Evolutionary conservation across 179 eudicot genomes (phyloP), one percentile per base, ranked within the genome.

Genomic region (Kewa caespitosa): DNA sequence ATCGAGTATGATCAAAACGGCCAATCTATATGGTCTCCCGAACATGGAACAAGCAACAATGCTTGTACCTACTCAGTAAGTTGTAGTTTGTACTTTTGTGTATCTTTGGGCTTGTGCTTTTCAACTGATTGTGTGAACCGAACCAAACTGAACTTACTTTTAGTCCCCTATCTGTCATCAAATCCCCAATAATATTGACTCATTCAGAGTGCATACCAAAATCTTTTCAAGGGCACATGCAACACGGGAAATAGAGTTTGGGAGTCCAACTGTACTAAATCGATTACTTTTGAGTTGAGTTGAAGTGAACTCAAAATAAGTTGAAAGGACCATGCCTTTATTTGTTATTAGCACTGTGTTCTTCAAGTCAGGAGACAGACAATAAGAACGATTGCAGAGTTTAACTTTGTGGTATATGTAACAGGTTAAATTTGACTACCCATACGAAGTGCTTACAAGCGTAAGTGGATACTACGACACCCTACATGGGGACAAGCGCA

Each of bases 401-500:
- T n/a, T n/a, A 46, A 30, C 15, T 38, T 38, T 60, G 18, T 67
- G 55, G 41, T 59, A 41, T 33, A 60, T 74, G 41, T 13, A 33
- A 68, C 85, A 85, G 87, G 68, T 85, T 64, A 85, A 82, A 60
- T 68, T 85, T 17, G 79, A 82, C 12, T 82, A 85, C 74, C 85
- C 85, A 37, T 36, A 68, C 32, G 84, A 85, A 78, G 72, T 71
- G n/a, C 76, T 85, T 31, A 70, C 79, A 2, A 42, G 77, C 69
- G 69, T 85, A 25, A 74, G 81, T 36, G 87, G 87, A 67, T 77
- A 80, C 79, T 85, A 77, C n/a, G 81, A 76, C 23, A 12, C 39
- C 18, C 13, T 84, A 25, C 63, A 30, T 34, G 87, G 85, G 34
- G 70, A 78, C 25, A 36, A 57, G 69, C 78, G 72, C 4, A 70